Conservation (phyloP, 495 filamentous ascomycete species). For the Penicillium cinerascens region DNA sequence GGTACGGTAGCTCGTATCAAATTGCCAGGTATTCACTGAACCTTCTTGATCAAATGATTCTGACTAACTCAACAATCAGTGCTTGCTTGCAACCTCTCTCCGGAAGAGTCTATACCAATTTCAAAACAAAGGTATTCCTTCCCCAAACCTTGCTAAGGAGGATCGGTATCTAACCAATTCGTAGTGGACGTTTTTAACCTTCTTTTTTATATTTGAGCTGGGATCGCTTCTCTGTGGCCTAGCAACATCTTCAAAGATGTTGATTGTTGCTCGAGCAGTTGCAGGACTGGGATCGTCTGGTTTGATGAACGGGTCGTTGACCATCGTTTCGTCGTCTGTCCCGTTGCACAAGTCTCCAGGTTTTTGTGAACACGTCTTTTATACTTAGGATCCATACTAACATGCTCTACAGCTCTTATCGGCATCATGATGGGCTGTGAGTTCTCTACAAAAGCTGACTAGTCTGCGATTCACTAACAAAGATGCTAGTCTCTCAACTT, state of each 20-base stretch:
- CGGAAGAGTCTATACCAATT: slow-evolving; percentile 47
- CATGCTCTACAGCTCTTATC: slow-evolving; percentile 19
- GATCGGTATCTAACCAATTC: background rate
- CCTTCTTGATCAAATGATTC: background rate
- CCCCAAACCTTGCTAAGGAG: too few relatives aligned
- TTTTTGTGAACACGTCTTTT: slow-evolving; percentile 7
- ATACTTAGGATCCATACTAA: slow-evolving; percentile 12
- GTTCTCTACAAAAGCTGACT: slow-evolving; percentile 9
- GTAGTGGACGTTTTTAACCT: slow-evolving; percentile 33
- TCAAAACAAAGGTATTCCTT: slow-evolving; percentile 35
- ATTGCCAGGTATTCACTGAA: slow-evolving; percentile 29
- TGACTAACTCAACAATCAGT: slow-evolving; percentile 18
- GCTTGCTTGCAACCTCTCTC: slow-evolving; percentile 43
- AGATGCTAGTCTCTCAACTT: slow-evolving; percentile 27
- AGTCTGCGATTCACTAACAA: slow-evolving; percentile 1
- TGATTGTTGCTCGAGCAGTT: slow-evolving; percentile 46
- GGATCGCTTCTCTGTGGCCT: slow-evolving; percentile 44
- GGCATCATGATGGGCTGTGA: slow-evolving; percentile 36
- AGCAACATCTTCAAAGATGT: slow-evolving; percentile 38
- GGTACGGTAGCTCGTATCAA: slow-evolving; percentile 47
- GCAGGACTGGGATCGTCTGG: slow-evolving; percentile 43
- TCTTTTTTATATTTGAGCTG: slow-evolving; percentile 40
- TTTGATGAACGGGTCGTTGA: slow-evolving; percentile 49
- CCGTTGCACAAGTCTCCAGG: slow-evolving; percentile 44
- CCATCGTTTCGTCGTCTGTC: slow-evolving; percentile 46